Evolutionary conservation across 2,329 filamentous ascomycete genomes (phyloP), one percentile per base, ranked within the genome.

Genomic region (Penicillium hordei): DNA sequence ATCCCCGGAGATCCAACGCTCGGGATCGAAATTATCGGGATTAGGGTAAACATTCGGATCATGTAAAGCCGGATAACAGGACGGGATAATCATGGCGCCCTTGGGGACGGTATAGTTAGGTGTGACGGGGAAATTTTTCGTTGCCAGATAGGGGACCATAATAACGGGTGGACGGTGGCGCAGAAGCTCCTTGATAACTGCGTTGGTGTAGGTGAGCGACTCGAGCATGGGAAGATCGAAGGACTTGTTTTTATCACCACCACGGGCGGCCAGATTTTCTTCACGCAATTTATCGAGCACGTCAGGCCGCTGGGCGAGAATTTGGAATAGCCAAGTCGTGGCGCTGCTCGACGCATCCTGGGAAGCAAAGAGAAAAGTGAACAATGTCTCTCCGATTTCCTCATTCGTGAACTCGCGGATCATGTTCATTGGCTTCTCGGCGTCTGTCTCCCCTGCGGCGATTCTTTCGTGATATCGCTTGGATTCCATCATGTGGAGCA

Each of bases 401-500:
- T 76, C 70, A 23, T 82, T 68, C 2, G 78, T 78, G 60, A 83
- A 83, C 17, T 81, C 77, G 23, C 81, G 79, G 49, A 83, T 79
- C 34, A 82, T 59, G 45, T 79, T 80, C 0, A 68, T 60, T 0
- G 81, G 81, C 59, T 78, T 81, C 65, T 80, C 78, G 0, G 65
- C 66, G 7, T 70, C 82, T n/a, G 80, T 80, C 60, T 86, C 80
- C 55, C 90, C 90, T 65, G 83, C 84, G 43, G 85, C 89, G 64
- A 89, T 78, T 48, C 86, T 86, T 73, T 91, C 83, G 55, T 86
- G 85, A 82, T 91, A 95, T 60, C 78, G 82, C 70, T 89, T 84
- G 1, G 89, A 93, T 53, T 91, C 86, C 64, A 94, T 82, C 86
- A 96, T 95, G 64, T 86, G 82, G 76, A 88, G 83, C 61, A 96